Conservation (phyloP, 2,329 filamentous ascomycete genomes). For the Scedosporium aurantiacum region DNA sequence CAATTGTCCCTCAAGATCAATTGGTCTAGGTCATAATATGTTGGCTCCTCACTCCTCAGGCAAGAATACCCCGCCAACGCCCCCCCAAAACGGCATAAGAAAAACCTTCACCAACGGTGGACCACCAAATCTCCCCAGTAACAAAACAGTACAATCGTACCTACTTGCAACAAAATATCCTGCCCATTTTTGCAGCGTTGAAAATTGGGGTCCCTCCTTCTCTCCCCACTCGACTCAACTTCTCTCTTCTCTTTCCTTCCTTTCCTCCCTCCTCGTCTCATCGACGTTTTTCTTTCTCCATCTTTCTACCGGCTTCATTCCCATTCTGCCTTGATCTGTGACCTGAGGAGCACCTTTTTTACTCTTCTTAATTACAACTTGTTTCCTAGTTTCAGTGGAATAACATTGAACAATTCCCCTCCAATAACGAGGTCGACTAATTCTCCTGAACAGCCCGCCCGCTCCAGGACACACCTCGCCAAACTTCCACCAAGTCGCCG, state of each 20-base stretch:
- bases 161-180: neutral
- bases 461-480: neutral
- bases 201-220: neutral
- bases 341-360: too few species aligned
- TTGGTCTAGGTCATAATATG: neutral
- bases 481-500: neutral
- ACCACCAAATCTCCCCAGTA: neutral
- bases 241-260: neutral
- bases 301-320: conserved; percentile 12
- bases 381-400: too few species aligned
- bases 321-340: conserved; percentile 10
- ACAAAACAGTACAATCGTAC: neutral
- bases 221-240: neutral
- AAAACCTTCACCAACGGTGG: neutral
- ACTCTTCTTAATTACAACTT: too few species aligned
- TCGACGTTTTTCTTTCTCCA: conserved; percentile 8
- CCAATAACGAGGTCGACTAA: neutral
- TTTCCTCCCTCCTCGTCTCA: neutral
- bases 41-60: neutral
- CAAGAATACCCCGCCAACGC: neutral
- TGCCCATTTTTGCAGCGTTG: neutral
- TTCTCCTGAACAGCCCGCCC: neutral
- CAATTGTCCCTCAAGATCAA: neutral
- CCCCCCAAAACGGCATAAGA: neutral
- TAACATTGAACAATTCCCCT: conserved; percentile 7